Base-by-base conservation (phyloP, 2,329 filamentous ascomycete species). In the Nigrospora osmanthi region DNA sequence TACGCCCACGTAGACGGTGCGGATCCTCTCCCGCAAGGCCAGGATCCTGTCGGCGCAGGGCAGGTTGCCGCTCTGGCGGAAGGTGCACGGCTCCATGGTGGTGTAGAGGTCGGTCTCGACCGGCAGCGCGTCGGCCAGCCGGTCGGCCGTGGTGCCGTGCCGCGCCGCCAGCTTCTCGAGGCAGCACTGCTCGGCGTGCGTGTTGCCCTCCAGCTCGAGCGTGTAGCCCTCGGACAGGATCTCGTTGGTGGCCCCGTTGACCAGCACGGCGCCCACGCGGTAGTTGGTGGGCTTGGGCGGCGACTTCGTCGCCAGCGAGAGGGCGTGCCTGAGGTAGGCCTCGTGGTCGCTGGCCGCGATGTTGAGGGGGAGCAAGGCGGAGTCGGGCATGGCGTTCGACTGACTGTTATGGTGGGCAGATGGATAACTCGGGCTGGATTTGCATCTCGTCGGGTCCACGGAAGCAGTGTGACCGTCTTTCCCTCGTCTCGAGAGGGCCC, bases 111-210 rank as follows among this genome's bases (percentile, higher is more conserved):
- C 73, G 2, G 77, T 68, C 1, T 77, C 66, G 32, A 72, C 64
- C 13, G 64, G 65, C 5, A 89, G 72, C 0, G 66, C 60, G 43
- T 78, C 76, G 52, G 85, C 81, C 0, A 72, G 47, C 9, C 16
- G 17, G 35, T 31, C 28, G 16, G 28, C 35, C 10, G 14, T 15
- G 35, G 13, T 14, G 35, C 35, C 31, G 45, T 77, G 60, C 50
- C 69, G 55, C 40, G 68, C 57, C 2, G 78, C 71, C 13, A 83
- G 75, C 63, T 98, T 97, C 40, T 83, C 66, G 46, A 98, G 76
- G 59, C 89, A 95, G 64, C 85, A 91, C 68, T 98, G 89, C 62
- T 98, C 93, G 4, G 93, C 93, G 60, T 98, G 93, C 0, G 93
- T 97, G 68, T 98, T 98, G 36, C 91, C 93, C 0, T 81, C 75